Conservation (phyloP, 768 basidiomycete species). For the Lactifluus echinatus region DNA sequence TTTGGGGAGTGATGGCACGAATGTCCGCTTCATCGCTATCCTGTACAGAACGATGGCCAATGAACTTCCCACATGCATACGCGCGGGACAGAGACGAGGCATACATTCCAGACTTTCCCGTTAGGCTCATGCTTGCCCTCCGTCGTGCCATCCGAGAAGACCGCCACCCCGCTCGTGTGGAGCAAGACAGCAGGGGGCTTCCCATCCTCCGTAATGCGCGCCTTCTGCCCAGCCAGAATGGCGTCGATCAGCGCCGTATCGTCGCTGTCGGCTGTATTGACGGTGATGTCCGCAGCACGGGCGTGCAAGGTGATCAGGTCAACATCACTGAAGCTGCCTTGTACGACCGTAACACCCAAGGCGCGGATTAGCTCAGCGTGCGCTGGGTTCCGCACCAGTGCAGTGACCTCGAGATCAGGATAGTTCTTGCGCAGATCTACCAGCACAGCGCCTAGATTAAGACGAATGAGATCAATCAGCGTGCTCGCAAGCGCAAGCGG, state of each 20-base stretch:
- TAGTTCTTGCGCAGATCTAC: background rate
- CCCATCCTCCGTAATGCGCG: background rate
- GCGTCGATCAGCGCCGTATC: slow-evolving; percentile 1
- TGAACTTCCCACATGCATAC: background rate
- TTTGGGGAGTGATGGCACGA: slow-evolving; percentile 5
- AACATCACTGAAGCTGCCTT: slow-evolving; percentile 2
- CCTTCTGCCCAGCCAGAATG: slow-evolving; percentile 10
- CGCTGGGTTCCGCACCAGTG: slow-evolving; percentile 9
- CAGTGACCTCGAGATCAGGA: slow-evolving; percentile 5
- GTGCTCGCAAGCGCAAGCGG: background rate
- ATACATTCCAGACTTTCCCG: slow-evolving; percentile 10
- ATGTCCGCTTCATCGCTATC: slow-evolving; percentile 13
- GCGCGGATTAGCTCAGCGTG: background rate
- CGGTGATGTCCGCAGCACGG: background rate
- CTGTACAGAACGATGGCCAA: background rate
- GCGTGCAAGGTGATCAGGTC: slow-evolving; percentile 1
- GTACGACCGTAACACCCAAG: background rate
- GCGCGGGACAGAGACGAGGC: background rate
- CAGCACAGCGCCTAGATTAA: slow-evolving; percentile 5
- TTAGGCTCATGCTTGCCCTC: slow-evolving; percentile 8
- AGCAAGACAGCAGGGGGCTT: background rate
- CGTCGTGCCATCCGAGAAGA: background rate
- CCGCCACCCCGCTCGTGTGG: slow-evolving; percentile 13
- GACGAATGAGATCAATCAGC: background rate
- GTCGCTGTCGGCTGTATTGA: slow-evolving; percentile 7